These are phyloP conservation scores for Phytophthora ohioensis DNA, from an alignment of 352 stramenopile species.

Conservation along the genomic window DNA sequence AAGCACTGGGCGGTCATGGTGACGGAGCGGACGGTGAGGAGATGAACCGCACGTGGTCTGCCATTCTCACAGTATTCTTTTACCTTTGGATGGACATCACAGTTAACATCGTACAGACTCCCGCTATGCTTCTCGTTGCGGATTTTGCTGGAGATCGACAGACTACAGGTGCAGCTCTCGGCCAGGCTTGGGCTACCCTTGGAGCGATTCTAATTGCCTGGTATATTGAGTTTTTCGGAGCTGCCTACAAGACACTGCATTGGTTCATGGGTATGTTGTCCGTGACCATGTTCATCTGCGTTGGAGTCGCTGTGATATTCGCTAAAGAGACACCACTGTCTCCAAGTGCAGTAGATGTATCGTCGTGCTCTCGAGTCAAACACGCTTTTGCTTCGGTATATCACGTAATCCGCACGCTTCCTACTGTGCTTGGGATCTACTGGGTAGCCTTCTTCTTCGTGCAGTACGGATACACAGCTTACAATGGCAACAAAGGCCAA, in stretches of 20 bases:
- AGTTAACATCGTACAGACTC: constrained; percentile 60
- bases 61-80: constrained; percentile 55
- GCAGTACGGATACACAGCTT: constrained; percentile 58
- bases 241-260: constrained; percentile 48
- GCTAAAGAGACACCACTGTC: constrained; percentile 44
- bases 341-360: constrained; percentile 18
- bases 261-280: constrained; percentile 64
- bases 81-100: constrained; percentile 78
- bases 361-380: constrained; percentile 30
- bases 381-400: constrained; percentile 46
- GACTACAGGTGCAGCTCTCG: constrained; percentile 53
- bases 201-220: constrained; percentile 52
- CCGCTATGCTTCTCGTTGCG: constrained; percentile 56
- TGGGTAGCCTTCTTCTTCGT: constrained; percentile 47
- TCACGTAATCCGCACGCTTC: constrained; percentile 41
- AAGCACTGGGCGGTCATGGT: constrained; percentile 50
- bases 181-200: constrained; percentile 49
- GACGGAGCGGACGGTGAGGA: constrained; percentile 31
- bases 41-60: constrained; percentile 53
- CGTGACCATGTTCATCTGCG: constrained; percentile 44
- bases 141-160: constrained; percentile 68
- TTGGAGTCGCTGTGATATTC: constrained; percentile 36
- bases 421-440: constrained; percentile 42
- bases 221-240: constrained; percentile 61
- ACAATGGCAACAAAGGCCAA: constrained; percentile 71